phyloP scores from a whole-genome alignment of 768 basidiomycete species.

The Lactifluus echinatus region DNA sequence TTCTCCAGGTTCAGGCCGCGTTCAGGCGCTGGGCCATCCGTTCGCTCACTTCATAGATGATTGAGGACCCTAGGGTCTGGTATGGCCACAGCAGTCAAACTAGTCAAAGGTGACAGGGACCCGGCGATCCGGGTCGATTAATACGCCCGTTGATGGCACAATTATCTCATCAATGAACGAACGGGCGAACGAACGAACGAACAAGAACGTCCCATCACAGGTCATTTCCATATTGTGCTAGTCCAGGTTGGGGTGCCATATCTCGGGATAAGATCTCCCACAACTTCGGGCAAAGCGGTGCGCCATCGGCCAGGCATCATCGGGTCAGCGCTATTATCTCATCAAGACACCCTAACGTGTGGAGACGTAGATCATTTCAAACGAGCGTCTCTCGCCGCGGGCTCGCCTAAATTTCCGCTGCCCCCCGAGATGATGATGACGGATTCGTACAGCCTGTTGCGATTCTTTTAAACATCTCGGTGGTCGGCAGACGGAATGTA shows the following conservation, averaged over 20 bases:
- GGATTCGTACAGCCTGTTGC: conserved; percentile 24
- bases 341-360: conserved; percentile 13
- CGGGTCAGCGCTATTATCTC: conserved; percentile 11
- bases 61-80: background rate
- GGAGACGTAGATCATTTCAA: conserved; percentile 19
- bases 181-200: background rate
- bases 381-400: conserved; percentile 14
- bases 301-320: conserved; percentile 10
- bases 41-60: background rate
- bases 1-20: background rate
- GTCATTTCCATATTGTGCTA: conserved; percentile 17
- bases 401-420: conserved; percentile 22
- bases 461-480: conserved; percentile 21
- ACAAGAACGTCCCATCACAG: conserved; percentile 5
- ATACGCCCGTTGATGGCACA: conserved; percentile 6
- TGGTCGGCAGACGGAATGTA: conserved; percentile 15
- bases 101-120: background rate
- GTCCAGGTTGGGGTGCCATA: conserved; percentile 16
- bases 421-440: conserved; percentile 19
- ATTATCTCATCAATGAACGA: conserved; percentile 11
- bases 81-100: background rate
- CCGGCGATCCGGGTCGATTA: background rate
- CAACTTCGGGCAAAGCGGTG: conserved; percentile 6
- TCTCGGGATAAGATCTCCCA: conserved; percentile 2
- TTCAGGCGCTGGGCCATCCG: background rate